A percentile compares a stretch with the other conserved stretches of the same genome.
These are phyloP conservation scores for Trichoderma afroharzianum DNA, from an alignment of 2,329 filamentous ascomycete genomes.

Conservation along the genomic window DNA sequence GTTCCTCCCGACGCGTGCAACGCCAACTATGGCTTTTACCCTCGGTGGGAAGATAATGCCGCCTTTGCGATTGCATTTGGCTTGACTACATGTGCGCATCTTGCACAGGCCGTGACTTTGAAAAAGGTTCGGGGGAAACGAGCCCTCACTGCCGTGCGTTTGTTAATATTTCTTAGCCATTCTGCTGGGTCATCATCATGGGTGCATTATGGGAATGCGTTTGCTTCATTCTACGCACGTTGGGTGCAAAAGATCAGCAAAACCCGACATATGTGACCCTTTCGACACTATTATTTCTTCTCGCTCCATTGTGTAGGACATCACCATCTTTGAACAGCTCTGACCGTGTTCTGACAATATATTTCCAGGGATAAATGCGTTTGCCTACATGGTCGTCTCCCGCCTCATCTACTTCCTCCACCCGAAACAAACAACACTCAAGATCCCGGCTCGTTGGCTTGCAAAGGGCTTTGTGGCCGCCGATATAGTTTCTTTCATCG, in stretches of 20 bases:
- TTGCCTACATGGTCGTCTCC: conserved; percentile 43
- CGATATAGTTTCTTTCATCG: conserved; percentile 45
- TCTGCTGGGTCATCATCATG: conserved; percentile 41
- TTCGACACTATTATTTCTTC: conserved; percentile 36
- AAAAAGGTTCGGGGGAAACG: conserved; percentile 27
- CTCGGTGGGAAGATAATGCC: conserved; percentile 32
- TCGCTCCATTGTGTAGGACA: conserved; percentile 38
- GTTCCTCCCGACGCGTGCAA: conserved; percentile 33
- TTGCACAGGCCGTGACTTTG: conserved; percentile 29
- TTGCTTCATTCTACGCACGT: conserved; percentile 36
- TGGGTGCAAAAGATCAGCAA: conserved; percentile 39
- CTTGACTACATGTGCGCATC: conserved; percentile 26
- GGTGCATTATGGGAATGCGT: conserved; percentile 37
- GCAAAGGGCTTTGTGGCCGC: conserved; percentile 46
- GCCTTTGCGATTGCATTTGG: conserved; percentile 33
- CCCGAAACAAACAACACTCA: conserved; percentile 35
- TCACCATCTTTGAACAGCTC: background rate
- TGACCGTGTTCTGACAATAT: conserved; percentile 1
- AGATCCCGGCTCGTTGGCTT: conserved; percentile 36
- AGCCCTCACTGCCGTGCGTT: background rate
- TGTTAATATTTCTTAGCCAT: conserved; percentile 14
- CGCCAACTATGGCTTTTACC: conserved; percentile 32
- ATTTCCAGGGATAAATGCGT: conserved; percentile 39
- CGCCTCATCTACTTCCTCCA: conserved; percentile 38
- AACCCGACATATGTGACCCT: conserved; percentile 28